phyloP scores from a whole-genome alignment of 1,139 yeast species.

The Arxiozyma telluris region DNA sequence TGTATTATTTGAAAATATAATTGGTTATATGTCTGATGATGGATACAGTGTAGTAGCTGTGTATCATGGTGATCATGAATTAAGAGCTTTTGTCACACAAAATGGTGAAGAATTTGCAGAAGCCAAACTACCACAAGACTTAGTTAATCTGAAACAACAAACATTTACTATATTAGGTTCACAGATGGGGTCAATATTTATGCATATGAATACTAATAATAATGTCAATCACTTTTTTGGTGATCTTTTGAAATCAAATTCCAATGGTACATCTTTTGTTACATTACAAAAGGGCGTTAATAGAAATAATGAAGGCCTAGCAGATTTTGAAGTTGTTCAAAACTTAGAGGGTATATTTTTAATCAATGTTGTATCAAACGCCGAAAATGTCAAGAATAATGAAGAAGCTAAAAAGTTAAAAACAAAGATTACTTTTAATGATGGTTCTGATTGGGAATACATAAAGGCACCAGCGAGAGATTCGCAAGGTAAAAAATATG shows the following conservation, averaged over 20 bases:
- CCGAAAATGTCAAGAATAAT: constrained; percentile 20
- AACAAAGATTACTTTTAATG: constrained; percentile 76
- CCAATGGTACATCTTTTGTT: constrained; percentile 92
- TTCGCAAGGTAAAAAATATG: constrained; percentile 49
- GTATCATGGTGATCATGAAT: constrained; percentile 32
- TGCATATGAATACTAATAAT: constrained; percentile 68
- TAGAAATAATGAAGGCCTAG: constrained; percentile 63
- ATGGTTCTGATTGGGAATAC: constrained; percentile 82
- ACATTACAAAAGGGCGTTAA: constrained; percentile 65
- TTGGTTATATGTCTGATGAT: constrained; percentile 60
- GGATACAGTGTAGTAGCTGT: constrained; percentile 68
- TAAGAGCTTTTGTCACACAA: constrained; percentile 64
- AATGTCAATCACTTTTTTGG: constrained; percentile 57
- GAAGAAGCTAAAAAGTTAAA: constrained; percentile 47
- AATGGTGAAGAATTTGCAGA: constrained; percentile 78
- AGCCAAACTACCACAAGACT: constrained; percentile 68
- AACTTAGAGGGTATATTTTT: constrained; percentile 84
- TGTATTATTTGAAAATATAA: constrained; percentile 41
- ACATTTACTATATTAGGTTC: constrained; percentile 84
- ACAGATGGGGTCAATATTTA: constrained; percentile 60
- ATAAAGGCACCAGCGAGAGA: constrained; percentile 60
- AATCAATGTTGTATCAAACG: constrained; percentile 58
- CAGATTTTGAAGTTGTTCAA: constrained; percentile 79
- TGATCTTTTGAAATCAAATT: constrained; percentile 77
- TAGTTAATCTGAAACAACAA: constrained; percentile 46